Base-by-base conservation (phyloP, 2,329 filamentous ascomycete genomes). In the Parafenestella ontariensis region DNA sequence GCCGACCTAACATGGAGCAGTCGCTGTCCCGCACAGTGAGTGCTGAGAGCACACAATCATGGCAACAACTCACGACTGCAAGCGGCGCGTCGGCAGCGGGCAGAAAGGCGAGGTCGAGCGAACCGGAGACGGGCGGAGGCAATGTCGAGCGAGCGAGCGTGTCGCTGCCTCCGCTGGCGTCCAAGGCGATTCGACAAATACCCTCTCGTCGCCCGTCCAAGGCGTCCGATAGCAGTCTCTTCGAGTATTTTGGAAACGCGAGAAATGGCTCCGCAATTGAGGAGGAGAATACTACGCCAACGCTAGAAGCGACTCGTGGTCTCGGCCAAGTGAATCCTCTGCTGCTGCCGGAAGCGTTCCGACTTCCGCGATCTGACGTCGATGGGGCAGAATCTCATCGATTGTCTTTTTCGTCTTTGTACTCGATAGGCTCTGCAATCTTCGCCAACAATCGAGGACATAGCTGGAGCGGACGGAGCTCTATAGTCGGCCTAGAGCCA, bases 351-450 rank as follows among this genome's bases (percentile, higher is more conserved):
- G 85, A 88, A 51, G 76, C 82, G 28, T 70, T 80, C 58, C 76
- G 75, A 43, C 68, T 56, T 37, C 50, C 78, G 47, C 78, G 79
- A 18, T 84, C 84, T 54, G 82, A 75, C 53, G 57, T 61, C 42
- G 73, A 75, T 43, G 49, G 57, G 28, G 43, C 58, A 46, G 78
- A 88, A 34, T 80, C 80, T 40, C 89, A 90, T 66, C 86, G 90
- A 46, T 81, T 89, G 70, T 92, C 89, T 21, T 83, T 89, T 55
- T 90, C 88, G 7, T 93, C 90, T 0, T 78, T 91, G 46, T 89
- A 89, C 69, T 91, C 89, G 28, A 77, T 89, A 21, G 84, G 85
- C 40, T 89, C 88, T 5, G 84, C 81, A 48, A 83, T 79, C 18
- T 77, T 75, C 60, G 74, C 74, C 51, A 83, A 82, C 79, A 66